Base-by-base conservation (phyloP, 352 stramenopile species). In the Lagenidium giganteum region DNA sequence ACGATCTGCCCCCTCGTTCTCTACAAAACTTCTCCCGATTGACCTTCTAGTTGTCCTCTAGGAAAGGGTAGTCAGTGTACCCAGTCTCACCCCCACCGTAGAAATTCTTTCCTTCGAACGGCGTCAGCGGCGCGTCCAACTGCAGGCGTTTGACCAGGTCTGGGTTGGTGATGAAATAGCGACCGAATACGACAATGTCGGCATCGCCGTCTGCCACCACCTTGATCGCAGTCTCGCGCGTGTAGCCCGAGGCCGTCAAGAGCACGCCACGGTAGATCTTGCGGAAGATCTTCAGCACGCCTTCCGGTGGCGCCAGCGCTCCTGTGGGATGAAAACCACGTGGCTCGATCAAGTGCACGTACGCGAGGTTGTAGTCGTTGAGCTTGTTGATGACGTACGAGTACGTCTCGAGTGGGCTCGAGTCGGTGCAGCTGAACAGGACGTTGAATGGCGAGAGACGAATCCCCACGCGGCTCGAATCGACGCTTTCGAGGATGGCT, bases 121-220 rank as follows among this genome's bases (percentile, higher is more conserved):
- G 40, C 37, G 54, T 69, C 16, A 75, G 44, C 30, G 55, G 44
- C 3, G 51, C 37, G 31, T 50, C 36, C 14, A 49, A 39, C 31
- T 56, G 29, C 14, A 77, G 28, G 13, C 63, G 50, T 25, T 40
- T 17, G 11, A 70, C 57, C 21, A 78, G 31, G 42, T 77, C 65
- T 27, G 67, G 67, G 41, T 77, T 78, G 24, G 64, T 58, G 42
- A 78, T 76, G 47, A 71, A 78, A 32, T 58, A 41, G 31, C 34
- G n/a, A 21, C 80, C 75, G 43, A 83, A 82, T 13, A 66, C 76
- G 8, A 93, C 73, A 21, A 71, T 50, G 46, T 91, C 75, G 22
- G 67, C 75, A 3, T 64, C 42, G 9, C 60, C 70, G 18, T 76
- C 52, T 14, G 68, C 57, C n/a, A 91, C 55, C 23, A 78, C 71